Evolutionary conservation across 345 rosid species (phyloP).

Genomic region (Gossypium raimondii): DNA sequence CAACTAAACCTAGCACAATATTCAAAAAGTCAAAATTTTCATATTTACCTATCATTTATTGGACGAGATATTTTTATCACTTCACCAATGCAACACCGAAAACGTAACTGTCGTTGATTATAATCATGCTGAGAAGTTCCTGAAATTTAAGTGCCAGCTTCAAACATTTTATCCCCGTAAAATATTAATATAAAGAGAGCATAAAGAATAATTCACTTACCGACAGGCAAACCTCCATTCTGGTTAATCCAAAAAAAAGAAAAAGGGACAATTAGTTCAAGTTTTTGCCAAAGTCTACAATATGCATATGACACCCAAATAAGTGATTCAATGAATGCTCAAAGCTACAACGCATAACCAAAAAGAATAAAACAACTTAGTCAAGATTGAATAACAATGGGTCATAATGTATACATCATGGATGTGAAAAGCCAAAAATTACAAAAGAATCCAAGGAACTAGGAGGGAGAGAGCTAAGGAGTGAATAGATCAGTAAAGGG

Average conservation of each 20-base stretch:
- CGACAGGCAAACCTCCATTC: conserved; percentile 43
- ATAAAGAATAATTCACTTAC: conserved; percentile 32
- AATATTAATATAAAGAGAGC: conserved; percentile 9
- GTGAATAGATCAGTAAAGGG: background rate
- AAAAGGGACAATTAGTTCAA: conserved; percentile 30
- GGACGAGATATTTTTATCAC: conserved; percentile 52
- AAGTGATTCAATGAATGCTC: background rate
- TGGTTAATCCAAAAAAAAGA: conserved; percentile 43
- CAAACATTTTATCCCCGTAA: conserved; percentile 7
- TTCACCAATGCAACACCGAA: conserved; percentile 63
- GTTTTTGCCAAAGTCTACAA: background rate
- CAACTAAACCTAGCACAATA: background rate
- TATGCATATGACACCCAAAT: background rate
- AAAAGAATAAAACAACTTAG: background rate
- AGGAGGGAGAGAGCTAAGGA: background rate
- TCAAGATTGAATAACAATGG: background rate
- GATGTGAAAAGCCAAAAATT: background rate
- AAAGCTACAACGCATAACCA: background rate
- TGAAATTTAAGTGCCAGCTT: conserved; percentile 23
- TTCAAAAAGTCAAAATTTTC: background rate
- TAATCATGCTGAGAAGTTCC: conserved; percentile 42
- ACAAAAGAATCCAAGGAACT: background rate
- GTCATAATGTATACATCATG: background rate
- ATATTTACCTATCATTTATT: conserved; percentile 41
- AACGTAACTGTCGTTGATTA: conserved; percentile 21